These are phyloP conservation scores for Colletotrichum liriopes DNA, from an alignment of 2,329 filamentous ascomycete species.

Conservation along the genomic window DNA sequence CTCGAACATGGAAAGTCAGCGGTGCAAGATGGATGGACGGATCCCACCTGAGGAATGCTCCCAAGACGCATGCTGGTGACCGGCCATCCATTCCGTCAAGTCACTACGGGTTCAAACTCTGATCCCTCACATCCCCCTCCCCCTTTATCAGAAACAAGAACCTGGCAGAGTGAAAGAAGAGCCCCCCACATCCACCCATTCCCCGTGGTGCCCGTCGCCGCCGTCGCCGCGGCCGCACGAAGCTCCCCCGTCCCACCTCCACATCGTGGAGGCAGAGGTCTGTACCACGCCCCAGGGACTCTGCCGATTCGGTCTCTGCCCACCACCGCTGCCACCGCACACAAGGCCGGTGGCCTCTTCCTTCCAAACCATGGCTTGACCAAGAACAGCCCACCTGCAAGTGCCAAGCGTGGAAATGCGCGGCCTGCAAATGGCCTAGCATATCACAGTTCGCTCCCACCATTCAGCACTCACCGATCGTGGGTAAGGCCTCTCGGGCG, in stretches of 20 bases:
- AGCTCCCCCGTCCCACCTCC: not conserved
- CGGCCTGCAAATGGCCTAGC: not conserved
- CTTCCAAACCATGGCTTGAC: not conserved
- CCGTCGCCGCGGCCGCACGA: not conserved
- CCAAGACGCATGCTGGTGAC: no score
- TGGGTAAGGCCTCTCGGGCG: constrained; percentile 41
- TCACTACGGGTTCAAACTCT: not conserved
- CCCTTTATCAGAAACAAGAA: not conserved
- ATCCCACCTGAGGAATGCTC: not conserved
- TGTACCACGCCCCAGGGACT: not conserved
- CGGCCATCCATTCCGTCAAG: not conserved
- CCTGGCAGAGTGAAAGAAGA: not conserved
- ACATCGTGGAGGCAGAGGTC: not conserved
- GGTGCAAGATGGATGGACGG: not conserved
- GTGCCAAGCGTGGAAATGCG: not conserved
- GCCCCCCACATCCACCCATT: not conserved
- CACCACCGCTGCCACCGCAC: not conserved
- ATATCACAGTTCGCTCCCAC: not conserved
- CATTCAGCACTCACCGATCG: constrained; percentile 35
- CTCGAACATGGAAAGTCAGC: not conserved
- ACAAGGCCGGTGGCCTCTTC: no score
- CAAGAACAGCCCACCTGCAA: not conserved
- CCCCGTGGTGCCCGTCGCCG: not conserved
- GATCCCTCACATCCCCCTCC: not conserved
- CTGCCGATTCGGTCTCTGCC: not conserved